A percentile compares a stretch with the other conserved stretches of the same genome.
phyloP scores from a whole-genome alignment of 2,329 filamentous ascomycete species.

The Seiridium unicorne region DNA sequence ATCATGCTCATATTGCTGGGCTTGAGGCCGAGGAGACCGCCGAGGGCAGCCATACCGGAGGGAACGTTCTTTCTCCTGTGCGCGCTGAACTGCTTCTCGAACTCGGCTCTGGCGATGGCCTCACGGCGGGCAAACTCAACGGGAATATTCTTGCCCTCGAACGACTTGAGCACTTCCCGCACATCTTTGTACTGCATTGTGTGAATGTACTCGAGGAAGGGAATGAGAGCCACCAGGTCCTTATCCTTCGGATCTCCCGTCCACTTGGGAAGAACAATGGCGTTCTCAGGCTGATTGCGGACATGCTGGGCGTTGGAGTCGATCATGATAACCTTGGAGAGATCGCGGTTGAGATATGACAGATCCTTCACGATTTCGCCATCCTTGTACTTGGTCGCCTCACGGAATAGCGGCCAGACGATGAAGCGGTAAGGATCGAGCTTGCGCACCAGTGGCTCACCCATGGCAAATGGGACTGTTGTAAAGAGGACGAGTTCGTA shows the following conservation, averaged over 20 bases:
- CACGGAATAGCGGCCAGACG: slow-evolving; percentile 90
- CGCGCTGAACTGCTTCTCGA: slow-evolving; percentile 72
- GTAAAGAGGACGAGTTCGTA: slow-evolving; percentile 98
- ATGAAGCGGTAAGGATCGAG: slow-evolving; percentile 94
- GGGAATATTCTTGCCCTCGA: slow-evolving; percentile 86
- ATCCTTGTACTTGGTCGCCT: slow-evolving; percentile 96
- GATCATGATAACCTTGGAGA: slow-evolving; percentile 92
- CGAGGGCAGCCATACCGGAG: slow-evolving; percentile 67
- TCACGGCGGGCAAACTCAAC: slow-evolving; percentile 87
- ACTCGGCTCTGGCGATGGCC: slow-evolving; percentile 79
- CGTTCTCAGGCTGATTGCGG: slow-evolving; percentile 91
- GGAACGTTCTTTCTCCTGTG: slow-evolving; percentile 59
- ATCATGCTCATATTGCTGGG: slow-evolving; percentile 62
- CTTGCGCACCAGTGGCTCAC: slow-evolving; percentile 86
- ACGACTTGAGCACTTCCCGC: slow-evolving; percentile 81
- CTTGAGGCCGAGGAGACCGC: slow-evolving; percentile 76
- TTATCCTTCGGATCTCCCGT: slow-evolving; percentile 79
- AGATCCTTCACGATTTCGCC: slow-evolving; percentile 98
- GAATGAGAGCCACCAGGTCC: slow-evolving; percentile 84
- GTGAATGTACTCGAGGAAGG: slow-evolving; percentile 95
- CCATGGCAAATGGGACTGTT: slow-evolving; percentile 77
- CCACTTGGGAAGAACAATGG: slow-evolving; percentile 90
- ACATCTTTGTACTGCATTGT: slow-evolving; percentile 91
- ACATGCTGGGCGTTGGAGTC: slow-evolving; percentile 84
- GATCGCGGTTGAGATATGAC: slow-evolving; percentile 93